Conservation (phyloP, 345 rosid species). For the Pistacia vera region DNA sequence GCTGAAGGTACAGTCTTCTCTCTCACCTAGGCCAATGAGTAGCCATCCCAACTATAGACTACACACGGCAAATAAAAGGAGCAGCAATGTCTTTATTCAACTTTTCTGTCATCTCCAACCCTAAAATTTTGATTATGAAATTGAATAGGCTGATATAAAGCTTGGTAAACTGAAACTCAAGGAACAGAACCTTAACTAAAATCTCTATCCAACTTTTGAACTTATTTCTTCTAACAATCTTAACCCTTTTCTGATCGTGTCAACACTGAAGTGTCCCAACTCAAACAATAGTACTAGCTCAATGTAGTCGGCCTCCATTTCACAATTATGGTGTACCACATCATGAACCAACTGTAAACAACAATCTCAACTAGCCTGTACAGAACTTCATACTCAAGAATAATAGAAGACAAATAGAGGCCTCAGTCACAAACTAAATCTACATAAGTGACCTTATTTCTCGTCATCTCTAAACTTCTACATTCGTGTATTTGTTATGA, state of each 20-base stretch:
- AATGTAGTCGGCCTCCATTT: neutral
- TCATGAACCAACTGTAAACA: neutral
- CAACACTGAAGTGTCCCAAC: neutral
- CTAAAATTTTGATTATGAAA: too few relatives aligned
- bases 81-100: too few relatives aligned
- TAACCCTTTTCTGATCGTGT: neutral
- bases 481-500: too few relatives aligned
- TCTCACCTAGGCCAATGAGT: too few relatives aligned
- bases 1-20: too few relatives aligned
- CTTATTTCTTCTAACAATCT: neutral
- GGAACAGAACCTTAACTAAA: neutral
- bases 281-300: neutral
- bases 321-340: neutral
- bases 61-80: too few relatives aligned
- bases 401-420: neutral
- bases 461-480: too few relatives aligned
- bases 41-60: too few relatives aligned
- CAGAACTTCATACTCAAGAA: neutral
- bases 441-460: too few relatives aligned
- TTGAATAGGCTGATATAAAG: too few relatives aligned
- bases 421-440: too few relatives aligned
- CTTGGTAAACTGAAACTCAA: neutral
- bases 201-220: neutral
- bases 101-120: too few relatives aligned
- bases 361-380: neutral